These are phyloP conservation scores for Helianthus tuberosus DNA, from an alignment of 129 eudicot species.

Conservation along the genomic window DNA sequence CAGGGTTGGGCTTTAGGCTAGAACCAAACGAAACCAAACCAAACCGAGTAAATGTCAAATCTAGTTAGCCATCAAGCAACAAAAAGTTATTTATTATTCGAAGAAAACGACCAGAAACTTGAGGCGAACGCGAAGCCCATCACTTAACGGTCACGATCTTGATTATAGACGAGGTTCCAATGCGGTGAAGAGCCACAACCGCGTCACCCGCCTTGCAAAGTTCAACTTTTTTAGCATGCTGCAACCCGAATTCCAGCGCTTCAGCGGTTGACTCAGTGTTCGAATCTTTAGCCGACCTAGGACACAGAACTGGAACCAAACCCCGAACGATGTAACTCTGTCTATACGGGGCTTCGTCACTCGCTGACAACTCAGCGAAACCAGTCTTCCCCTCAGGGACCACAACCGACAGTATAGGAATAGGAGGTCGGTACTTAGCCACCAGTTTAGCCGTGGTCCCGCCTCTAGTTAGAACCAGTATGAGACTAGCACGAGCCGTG, in stretches of 20 bases:
- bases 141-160: conserved; percentile 44
- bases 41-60: background rate
- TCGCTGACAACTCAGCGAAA: conserved; percentile 19
- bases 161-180: conserved; percentile 41
- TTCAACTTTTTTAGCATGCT: conserved; percentile 38
- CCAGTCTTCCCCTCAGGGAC: conserved; percentile 36
- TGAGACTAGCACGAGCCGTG: conserved; percentile 31
- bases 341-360: conserved; percentile 35
- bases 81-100: conserved; percentile 24
- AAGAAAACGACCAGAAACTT: conserved; percentile 10
- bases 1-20: background rate
- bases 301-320: conserved; percentile 34
- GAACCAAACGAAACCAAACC: conserved; percentile 4
- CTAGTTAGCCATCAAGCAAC: background rate
- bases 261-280: conserved; percentile 34
- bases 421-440: conserved; percentile 39
- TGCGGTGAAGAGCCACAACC: conserved; percentile 43
- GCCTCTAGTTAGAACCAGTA: conserved; percentile 39
- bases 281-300: conserved; percentile 24
- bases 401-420: conserved; percentile 39
- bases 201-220: conserved; percentile 44
- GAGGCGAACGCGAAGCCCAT: background rate
- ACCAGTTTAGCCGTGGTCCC: conserved; percentile 47
- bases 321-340: conserved; percentile 36
- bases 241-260: conserved; percentile 35